Percentiles rank a stretch among this genome's conserved stretches.
Evolutionary conservation across 306 rosid genomes (phyloP).

Genomic region (Morella rubra): DNA sequence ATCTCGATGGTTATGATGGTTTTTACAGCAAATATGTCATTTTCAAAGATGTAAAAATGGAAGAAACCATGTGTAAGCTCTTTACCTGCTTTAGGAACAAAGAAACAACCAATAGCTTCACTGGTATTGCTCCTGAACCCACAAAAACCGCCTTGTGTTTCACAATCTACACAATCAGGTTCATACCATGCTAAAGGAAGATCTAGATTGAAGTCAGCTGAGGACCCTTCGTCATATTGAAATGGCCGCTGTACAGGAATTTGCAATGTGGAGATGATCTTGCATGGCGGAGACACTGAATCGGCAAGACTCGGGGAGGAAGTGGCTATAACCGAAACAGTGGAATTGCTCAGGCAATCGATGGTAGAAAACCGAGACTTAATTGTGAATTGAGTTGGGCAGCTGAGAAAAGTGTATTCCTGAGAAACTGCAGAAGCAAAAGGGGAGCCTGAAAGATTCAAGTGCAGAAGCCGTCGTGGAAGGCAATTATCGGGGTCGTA

Average conservation of each 20-base stretch:
- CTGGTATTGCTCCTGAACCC: conserved; percentile 43
- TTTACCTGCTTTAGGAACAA: conserved; percentile 45
- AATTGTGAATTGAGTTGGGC: conserved; percentile 39
- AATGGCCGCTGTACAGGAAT: conserved; percentile 43
- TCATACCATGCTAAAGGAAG: conserved; percentile 49
- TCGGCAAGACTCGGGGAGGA: conserved; percentile 39
- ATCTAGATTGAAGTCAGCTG: conserved; percentile 37
- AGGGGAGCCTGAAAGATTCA: conserved; percentile 59
- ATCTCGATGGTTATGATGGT: background rate
- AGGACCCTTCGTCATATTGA: conserved; percentile 18
- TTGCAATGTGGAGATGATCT: conserved; percentile 28
- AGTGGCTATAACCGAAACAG: conserved; percentile 53
- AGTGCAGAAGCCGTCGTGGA: conserved; percentile 47
- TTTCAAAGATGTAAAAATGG: background rate
- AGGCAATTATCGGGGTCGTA: conserved; percentile 61
- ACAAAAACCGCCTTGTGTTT: conserved; percentile 44
- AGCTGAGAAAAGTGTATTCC: conserved; percentile 58
- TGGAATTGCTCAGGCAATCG: conserved; percentile 62
- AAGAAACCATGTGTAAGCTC: background rate
- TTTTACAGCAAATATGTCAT: background rate
- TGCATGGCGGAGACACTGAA: conserved; percentile 43
- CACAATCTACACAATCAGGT: conserved; percentile 60
- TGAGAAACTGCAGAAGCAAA: conserved; percentile 27
- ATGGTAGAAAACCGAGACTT: conserved; percentile 42
- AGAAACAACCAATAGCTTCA: conserved; percentile 41